Conservation (phyloP, 1,139 yeast genomes). For the Hemisphaericaspora subhashii region DNA sequence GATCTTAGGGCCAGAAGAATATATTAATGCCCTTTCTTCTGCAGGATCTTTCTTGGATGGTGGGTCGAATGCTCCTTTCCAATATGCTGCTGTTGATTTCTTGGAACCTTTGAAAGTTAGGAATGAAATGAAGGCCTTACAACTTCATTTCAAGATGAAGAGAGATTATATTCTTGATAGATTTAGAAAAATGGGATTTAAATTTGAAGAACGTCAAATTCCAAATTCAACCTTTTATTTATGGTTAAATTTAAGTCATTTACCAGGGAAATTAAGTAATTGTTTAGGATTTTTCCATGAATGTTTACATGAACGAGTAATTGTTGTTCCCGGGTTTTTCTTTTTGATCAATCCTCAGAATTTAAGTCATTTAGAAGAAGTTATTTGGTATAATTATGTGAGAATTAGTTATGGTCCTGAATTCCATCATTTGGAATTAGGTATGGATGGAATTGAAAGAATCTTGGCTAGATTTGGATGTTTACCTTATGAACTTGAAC, state of each 20-base stretch:
- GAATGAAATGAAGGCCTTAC: constrained; percentile 61
- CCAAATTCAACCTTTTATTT: constrained; percentile 68
- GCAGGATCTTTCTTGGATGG: constrained; percentile 70
- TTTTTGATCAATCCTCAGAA: constrained; percentile 66
- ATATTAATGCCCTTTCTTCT: constrained; percentile 56
- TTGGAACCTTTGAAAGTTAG: constrained; percentile 53
- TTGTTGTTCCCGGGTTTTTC: constrained; percentile 68
- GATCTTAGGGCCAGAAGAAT: constrained; percentile 67
- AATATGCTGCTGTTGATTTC: constrained; percentile 60
- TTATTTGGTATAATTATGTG: constrained; percentile 64
- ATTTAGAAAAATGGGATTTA: constrained; percentile 57
- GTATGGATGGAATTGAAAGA: constrained; percentile 70
- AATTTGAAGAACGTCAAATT: constrained; percentile 42
- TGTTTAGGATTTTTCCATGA: constrained; percentile 71
- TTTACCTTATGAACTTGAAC: constrained; percentile 31
- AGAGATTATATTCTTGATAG: constrained; percentile 59
- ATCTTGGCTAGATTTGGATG: constrained; percentile 49
- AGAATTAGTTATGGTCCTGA: constrained; percentile 69
- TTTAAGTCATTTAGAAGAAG: constrained; percentile 59
- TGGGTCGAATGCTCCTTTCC: constrained; percentile 67
- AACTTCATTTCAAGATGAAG: constrained; percentile 59
- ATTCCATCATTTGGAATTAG: constrained; percentile 49
- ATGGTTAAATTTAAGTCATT: constrained; percentile 60
- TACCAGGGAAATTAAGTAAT: constrained; percentile 60
- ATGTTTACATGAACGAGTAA: constrained; percentile 62